phyloP scores from a whole-genome alignment of 352 stramenopile species.

The Poterioochromonas sp. region DNA sequence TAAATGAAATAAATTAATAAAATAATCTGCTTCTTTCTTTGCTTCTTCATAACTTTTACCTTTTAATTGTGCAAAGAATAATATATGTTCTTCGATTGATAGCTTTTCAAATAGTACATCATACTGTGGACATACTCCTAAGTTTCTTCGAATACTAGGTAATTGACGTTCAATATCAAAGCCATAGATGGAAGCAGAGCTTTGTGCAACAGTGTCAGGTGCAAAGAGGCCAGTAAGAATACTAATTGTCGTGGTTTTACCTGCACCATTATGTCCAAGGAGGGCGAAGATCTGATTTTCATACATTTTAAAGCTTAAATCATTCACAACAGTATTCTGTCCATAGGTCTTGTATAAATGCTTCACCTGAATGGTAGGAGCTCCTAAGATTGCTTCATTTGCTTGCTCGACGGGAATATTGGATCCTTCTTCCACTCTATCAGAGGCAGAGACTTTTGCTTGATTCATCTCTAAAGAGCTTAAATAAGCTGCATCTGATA shows the following conservation, averaged over 20 bases:
- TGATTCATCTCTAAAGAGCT: not conserved
- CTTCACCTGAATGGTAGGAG: not conserved
- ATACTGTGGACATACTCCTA: slow-evolving; percentile 83
- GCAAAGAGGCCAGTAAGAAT: slow-evolving; percentile 79
- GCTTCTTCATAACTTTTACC: slow-evolving; percentile 46
- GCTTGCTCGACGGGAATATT: not conserved
- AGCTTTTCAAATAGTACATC: slow-evolving; percentile 76
- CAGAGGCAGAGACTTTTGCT: not conserved
- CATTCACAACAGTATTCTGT: slow-evolving; percentile 52
- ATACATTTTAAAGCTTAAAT: slow-evolving; percentile 69
- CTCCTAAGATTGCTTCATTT: slow-evolving; percentile 15
- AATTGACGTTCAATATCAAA: slow-evolving; percentile 29
- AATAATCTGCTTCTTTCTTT: not conserved
- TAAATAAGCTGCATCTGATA: too few relatives aligned
- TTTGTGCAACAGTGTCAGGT: slow-evolving; percentile 30
- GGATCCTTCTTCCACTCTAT: not conserved
- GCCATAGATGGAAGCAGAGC: slow-evolving; percentile 34
- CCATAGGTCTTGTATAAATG: slow-evolving; percentile 19
- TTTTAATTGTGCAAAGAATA: slow-evolving; percentile 73
- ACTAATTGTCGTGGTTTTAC: slow-evolving; percentile 78
- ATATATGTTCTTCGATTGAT: slow-evolving; percentile 72
- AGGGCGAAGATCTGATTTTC: slow-evolving; percentile 77
- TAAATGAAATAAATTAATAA: slow-evolving; percentile 13
- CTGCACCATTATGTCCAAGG: slow-evolving; percentile 57
- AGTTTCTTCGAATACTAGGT: slow-evolving; percentile 43